These are phyloP conservation scores for Trichoderma cornu-damae DNA, from an alignment of 2,329 filamentous ascomycete genomes.

Conservation along the genomic window DNA sequence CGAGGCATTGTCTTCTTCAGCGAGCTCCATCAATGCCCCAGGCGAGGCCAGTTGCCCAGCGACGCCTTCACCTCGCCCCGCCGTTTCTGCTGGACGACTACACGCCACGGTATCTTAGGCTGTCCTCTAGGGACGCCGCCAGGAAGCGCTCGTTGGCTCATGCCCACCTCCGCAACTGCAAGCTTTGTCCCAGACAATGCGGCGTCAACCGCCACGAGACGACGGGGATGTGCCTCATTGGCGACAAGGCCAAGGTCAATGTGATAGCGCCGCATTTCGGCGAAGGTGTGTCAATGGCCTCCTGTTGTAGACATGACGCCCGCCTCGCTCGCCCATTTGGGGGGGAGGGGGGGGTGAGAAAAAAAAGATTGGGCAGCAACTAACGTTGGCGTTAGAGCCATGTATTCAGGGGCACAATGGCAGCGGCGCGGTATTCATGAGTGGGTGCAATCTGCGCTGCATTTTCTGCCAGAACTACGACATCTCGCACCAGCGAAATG, in stretches of 20 bases:
- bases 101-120: conserved; percentile 63
- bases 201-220: conserved; percentile 76
- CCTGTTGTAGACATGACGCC: not conserved
- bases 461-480: conserved; percentile 79
- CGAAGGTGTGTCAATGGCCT: conserved; percentile 50
- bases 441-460: conserved; percentile 67
- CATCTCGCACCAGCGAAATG: conserved; percentile 75
- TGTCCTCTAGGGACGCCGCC: conserved; percentile 62
- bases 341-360: not conserved
- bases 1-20: conserved; percentile 14
- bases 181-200: conserved; percentile 72
- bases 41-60: not conserved
- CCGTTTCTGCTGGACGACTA: conserved; percentile 71
- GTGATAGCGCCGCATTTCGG: conserved; percentile 83
- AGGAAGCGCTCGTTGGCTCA: conserved; percentile 71
- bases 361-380: too few species aligned
- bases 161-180: conserved; percentile 71
- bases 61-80: conserved; percentile 49
- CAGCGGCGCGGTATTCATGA: conserved; percentile 77
- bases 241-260: conserved; percentile 71
- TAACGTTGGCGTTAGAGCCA: conserved; percentile 49
- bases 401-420: conserved; percentile 80
- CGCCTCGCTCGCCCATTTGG: not conserved
- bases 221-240: conserved; percentile 73
- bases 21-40: not conserved